Percentiles rank a stretch among this genome's conserved stretches.
These are phyloP conservation scores for Epicoccum sorghinum DNA, from an alignment of 2,329 filamentous ascomycete genomes.

Conservation along the genomic window DNA sequence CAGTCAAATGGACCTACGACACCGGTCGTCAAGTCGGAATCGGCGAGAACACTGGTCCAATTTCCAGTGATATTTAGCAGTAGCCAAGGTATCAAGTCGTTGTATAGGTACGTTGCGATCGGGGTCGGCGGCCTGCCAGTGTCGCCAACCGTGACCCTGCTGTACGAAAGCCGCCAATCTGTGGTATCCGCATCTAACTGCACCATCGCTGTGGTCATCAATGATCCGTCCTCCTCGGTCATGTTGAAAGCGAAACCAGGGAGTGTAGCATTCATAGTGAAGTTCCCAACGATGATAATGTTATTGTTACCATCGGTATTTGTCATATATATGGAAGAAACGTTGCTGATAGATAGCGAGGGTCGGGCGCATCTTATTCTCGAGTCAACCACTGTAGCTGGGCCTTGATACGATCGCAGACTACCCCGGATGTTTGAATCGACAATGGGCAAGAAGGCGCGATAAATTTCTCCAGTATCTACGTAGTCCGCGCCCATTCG, in stretches of 20 bases:
- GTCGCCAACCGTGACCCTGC: background rate
- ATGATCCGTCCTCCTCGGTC: background rate
- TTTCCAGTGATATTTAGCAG: constrained; percentile 3
- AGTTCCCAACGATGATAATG: background rate
- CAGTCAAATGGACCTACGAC: background rate
- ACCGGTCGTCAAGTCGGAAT: background rate
- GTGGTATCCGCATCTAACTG: background rate
- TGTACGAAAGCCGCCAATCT: constrained; percentile 1
- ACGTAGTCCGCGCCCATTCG: background rate
- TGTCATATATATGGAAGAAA: background rate
- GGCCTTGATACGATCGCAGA: background rate
- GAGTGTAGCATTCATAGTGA: background rate
- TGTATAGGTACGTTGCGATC: background rate
- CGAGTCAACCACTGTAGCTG: constrained; percentile 1
- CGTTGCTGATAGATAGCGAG: background rate
- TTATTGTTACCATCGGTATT: background rate
- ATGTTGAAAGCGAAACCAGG: background rate
- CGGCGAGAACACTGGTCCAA: background rate
- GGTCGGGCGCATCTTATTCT: background rate
- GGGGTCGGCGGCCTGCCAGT: background rate
- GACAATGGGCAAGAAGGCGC: constrained; percentile 1
- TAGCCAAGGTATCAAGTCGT: background rate
- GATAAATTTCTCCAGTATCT: constrained; percentile 2
- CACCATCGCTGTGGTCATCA: background rate
- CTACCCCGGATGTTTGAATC: background rate